A percentile compares a stretch with the other conserved stretches of the same genome.
Conservation (phyloP, 2,329 filamentous ascomycete species). For the Diplodia sapinea region DNA sequence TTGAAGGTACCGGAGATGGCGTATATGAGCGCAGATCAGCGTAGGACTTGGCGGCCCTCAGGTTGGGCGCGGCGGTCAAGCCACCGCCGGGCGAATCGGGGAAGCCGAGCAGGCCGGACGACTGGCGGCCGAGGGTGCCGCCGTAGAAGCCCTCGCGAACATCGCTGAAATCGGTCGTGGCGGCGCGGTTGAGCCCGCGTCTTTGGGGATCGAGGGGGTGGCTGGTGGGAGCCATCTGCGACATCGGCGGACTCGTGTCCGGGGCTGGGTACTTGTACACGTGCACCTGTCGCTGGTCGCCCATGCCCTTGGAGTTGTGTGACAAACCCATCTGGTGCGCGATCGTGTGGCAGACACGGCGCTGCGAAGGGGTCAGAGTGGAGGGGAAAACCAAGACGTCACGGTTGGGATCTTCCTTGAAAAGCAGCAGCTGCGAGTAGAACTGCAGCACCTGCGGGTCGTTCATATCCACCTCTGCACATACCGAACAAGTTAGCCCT, state of each 20-base stretch:
- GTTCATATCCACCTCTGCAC: constrained; percentile 81
- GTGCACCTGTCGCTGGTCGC: constrained; percentile 87
- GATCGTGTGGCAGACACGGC: constrained; percentile 89
- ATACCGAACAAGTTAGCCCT: constrained; percentile 34
- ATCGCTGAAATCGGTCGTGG: constrained; percentile 95
- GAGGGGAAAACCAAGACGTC: constrained; percentile 86
- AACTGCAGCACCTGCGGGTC: constrained; percentile 85
- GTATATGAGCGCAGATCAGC: constrained; percentile 94
- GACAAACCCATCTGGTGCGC: constrained; percentile 94
- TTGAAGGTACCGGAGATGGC: constrained; percentile 88
- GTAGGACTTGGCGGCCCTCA: constrained; percentile 94
- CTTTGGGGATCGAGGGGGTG: constrained; percentile 78
- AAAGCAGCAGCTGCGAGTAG: constrained; percentile 88
- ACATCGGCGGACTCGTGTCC: constrained; percentile 66
- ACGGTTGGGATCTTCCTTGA: constrained; percentile 77
- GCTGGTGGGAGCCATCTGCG: constrained; percentile 63
- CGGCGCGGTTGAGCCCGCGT: constrained; percentile 85
- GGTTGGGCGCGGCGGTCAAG: constrained; percentile 73
- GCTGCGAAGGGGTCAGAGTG: constrained; percentile 79
- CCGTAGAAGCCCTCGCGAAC: constrained; percentile 76
- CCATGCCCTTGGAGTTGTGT: constrained; percentile 87
- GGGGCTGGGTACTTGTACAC: constrained; percentile 74
- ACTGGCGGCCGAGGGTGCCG: constrained; percentile 77
- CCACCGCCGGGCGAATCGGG: constrained; percentile 73
- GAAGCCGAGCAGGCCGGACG: constrained; percentile 76